Conservation (phyloP, 1,284 basidiomycete species). For the Boletus smithii region DNA sequence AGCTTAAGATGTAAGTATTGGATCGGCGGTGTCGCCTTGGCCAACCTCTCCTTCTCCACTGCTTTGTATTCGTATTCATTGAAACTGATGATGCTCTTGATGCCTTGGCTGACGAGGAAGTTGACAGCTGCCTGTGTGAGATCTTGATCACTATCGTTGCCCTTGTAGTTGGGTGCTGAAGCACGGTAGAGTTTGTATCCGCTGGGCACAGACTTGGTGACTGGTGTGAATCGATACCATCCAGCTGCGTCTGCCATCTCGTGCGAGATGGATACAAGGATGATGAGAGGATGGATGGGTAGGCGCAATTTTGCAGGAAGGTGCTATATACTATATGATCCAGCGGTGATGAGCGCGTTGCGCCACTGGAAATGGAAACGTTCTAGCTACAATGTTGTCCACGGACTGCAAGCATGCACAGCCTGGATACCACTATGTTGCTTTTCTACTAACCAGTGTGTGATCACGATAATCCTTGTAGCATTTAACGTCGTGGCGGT, state of each 20-base stretch:
- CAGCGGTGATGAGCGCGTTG: too few species aligned
- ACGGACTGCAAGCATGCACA: too few species aligned
- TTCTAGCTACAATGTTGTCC: too few species aligned
- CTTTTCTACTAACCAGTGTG: too few species aligned
- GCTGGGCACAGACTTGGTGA: conserved; percentile 9
- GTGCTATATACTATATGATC: too few species aligned
- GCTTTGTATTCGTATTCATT: conserved; percentile 10
- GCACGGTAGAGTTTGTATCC: conserved; percentile 16
- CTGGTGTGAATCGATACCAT: conserved; percentile 11
- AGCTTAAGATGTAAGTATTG: conserved; percentile 15
- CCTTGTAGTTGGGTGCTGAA: conserved; percentile 13
- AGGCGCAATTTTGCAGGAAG: too few species aligned
- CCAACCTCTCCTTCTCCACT: conserved; percentile 4
- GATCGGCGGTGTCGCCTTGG: conserved; percentile 3
- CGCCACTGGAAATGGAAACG: too few species aligned
- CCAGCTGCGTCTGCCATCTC: conserved; percentile 11
- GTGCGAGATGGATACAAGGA: too few species aligned
- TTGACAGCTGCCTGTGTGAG: conserved; percentile 12
- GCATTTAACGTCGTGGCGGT: too few species aligned
- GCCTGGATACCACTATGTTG: too few species aligned
- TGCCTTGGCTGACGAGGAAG: conserved; percentile 12
- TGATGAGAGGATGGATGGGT: too few species aligned
- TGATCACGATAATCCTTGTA: too few species aligned
- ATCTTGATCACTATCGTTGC: conserved; percentile 4
- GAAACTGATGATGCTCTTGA: conserved; percentile 14